phyloP scores from a whole-genome alignment of 257 asterid species.

The Capsicum baccatum region DNA sequence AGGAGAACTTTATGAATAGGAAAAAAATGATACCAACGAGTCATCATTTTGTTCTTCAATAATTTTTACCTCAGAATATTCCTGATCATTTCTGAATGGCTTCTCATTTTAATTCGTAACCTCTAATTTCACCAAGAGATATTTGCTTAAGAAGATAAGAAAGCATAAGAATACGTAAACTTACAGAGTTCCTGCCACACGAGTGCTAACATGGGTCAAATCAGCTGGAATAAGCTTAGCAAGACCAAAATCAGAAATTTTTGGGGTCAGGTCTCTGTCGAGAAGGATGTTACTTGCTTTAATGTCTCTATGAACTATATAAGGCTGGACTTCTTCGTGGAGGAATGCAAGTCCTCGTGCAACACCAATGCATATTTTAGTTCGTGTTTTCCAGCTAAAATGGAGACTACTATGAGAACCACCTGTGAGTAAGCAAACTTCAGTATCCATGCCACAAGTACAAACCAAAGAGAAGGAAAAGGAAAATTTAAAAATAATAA shows the following conservation, averaged over 20 bases:
- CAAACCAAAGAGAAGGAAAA: slow-evolving; percentile 47
- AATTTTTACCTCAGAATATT: not conserved
- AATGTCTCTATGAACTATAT: slow-evolving; percentile 85
- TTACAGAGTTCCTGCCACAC: slow-evolving; percentile 93
- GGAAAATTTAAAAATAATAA: slow-evolving; percentile 19
- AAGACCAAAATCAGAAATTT: slow-evolving; percentile 92
- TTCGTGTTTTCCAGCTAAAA: slow-evolving; percentile 71
- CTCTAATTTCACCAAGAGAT: not conserved
- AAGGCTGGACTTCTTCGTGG: slow-evolving; percentile 80
- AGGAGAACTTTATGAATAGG: not conserved
- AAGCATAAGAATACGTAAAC: slow-evolving; percentile 36
- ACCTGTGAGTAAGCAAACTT: slow-evolving; percentile 27
- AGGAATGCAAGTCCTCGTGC: slow-evolving; percentile 86
- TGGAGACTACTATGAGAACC: slow-evolving; percentile 35
- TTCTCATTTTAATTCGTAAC: not conserved
- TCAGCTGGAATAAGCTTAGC: slow-evolving; percentile 81
- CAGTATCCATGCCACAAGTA: slow-evolving; percentile 25
- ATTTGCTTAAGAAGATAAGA: not conserved
- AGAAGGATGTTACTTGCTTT: slow-evolving; percentile 89
- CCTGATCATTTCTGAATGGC: not conserved
- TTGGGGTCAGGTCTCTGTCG: slow-evolving; percentile 77
- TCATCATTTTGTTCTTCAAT: slow-evolving; percentile 7
- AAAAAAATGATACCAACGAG: not conserved
- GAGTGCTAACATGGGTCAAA: slow-evolving; percentile 83
- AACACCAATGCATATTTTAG: slow-evolving; percentile 70